Conservation (phyloP, 2,329 filamentous ascomycete genomes). For the Hysterium pulicare region DNA sequence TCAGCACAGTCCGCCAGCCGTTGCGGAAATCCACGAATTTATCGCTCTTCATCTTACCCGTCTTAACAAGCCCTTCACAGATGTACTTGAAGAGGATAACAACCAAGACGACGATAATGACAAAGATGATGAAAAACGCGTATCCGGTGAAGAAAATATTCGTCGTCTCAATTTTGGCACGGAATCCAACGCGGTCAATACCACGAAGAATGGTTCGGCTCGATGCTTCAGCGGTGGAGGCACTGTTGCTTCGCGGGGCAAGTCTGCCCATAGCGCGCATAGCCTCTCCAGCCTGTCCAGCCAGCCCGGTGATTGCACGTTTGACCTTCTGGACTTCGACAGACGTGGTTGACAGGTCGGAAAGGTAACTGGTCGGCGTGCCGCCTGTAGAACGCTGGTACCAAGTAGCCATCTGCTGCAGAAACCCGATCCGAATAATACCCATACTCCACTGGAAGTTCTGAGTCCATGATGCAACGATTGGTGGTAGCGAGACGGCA, state of each 20-base stretch:
- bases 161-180: conserved; percentile 77
- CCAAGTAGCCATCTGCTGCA: conserved; percentile 89
- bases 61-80: conserved; percentile 72
- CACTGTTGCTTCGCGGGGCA: conserved; percentile 47
- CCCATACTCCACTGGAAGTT: conserved; percentile 99
- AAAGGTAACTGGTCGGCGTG: conserved; percentile 73
- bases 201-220: conserved; percentile 62
- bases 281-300: not conserved
- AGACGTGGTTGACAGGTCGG: conserved; percentile 69
- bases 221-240: conserved; percentile 30
- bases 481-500: conserved; percentile 75
- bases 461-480: conserved; percentile 90
- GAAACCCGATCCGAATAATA: conserved; percentile 81
- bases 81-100: conserved; percentile 77
- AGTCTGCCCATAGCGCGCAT: conserved; percentile 26
- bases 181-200: conserved; percentile 86
- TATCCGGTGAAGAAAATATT: conserved; percentile 93
- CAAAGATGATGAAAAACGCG: conserved; percentile 82
- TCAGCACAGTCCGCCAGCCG: conserved; percentile 87
- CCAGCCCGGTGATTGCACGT: conserved; percentile 19
- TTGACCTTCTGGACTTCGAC: conserved; percentile 72
- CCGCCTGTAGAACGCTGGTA: conserved; percentile 93
- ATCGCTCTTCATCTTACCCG: conserved; percentile 75
- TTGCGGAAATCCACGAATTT: conserved; percentile 93
- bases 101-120: conserved; percentile 67